Conservation (phyloP, 1,139 yeast genomes). For the Entelexis paramagnoliae region DNA sequence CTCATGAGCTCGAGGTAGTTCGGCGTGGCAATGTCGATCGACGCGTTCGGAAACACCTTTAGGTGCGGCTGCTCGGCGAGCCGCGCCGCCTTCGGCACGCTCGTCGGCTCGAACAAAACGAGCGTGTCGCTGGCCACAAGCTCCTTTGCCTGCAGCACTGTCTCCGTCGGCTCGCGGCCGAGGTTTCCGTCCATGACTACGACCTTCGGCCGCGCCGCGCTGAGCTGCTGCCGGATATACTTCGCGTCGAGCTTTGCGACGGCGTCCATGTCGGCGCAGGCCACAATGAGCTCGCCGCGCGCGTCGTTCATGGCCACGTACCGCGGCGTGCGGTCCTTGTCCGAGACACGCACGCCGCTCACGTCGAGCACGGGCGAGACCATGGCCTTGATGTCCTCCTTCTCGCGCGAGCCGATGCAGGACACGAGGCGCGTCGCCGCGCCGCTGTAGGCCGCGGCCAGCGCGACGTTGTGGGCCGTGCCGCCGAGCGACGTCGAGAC, state of each 20-base stretch:
- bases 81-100: conserved; percentile 42
- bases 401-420: conserved; percentile 48
- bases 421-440: conserved; percentile 44
- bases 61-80: conserved; percentile 26
- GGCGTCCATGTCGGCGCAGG: conserved; percentile 77
- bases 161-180: conserved; percentile 36
- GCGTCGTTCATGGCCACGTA: conserved; percentile 58
- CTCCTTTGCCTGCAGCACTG: conserved; percentile 32
- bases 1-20: conserved; percentile 51
- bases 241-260: conserved; percentile 43
- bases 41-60: conserved; percentile 32
- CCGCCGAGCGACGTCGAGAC: conserved; percentile 61
- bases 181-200: conserved; percentile 65
- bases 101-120: conserved; percentile 67
- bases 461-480: conserved; percentile 67
- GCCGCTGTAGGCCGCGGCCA: conserved; percentile 38
- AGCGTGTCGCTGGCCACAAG: conserved; percentile 17
- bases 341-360: conserved; percentile 35
- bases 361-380: conserved; percentile 32
- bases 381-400: conserved; percentile 39
- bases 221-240: conserved; percentile 33
- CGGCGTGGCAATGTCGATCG: conserved; percentile 50
- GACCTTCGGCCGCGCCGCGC: conserved; percentile 30
- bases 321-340: conserved; percentile 46
- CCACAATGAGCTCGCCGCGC: conserved; percentile 56